phyloP scores from a whole-genome alignment of 192 early-diverging fungal genomes.

The Lunasporangiospora selenospora region DNA sequence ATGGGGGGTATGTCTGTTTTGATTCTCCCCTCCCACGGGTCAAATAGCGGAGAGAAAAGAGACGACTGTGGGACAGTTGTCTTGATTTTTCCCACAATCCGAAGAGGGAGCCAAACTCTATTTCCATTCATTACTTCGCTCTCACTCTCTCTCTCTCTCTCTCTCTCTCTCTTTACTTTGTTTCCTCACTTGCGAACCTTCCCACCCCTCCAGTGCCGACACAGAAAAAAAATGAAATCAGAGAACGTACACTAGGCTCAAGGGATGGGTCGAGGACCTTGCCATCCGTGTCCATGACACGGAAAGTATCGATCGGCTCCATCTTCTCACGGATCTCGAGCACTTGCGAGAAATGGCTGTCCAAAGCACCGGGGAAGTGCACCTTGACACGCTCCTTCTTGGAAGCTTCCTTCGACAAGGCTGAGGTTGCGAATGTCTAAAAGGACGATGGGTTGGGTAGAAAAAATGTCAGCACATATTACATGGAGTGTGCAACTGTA shows the following conservation, averaged over 20 bases:
- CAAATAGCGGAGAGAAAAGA: too few relatives aligned
- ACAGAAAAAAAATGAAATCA: background rate
- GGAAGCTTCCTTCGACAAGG: conserved; percentile 13
- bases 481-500: too few relatives aligned
- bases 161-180: too few relatives aligned
- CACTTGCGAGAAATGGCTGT: conserved; percentile 67
- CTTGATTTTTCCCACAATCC: too few relatives aligned
- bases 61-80: too few relatives aligned
- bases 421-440: conserved; percentile 39
- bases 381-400: conserved; percentile 59
- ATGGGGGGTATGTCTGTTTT: too few relatives aligned
- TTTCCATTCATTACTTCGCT: too few relatives aligned
- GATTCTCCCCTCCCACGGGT: too few relatives aligned
- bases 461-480: too few relatives aligned
- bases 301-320: conserved; percentile 86
- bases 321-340: conserved; percentile 69
- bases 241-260: conserved; percentile 65
- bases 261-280: conserved; percentile 72
- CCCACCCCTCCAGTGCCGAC: background rate
- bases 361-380: conserved; percentile 69
- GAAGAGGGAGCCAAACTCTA: too few relatives aligned
- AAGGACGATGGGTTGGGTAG: too few relatives aligned
- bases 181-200: conserved; percentile 4
- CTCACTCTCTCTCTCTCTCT: too few relatives aligned
- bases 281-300: conserved; percentile 92